phyloP scores from a whole-genome alignment of 768 basidiomycete species.

The Suillus spraguei region DNA sequence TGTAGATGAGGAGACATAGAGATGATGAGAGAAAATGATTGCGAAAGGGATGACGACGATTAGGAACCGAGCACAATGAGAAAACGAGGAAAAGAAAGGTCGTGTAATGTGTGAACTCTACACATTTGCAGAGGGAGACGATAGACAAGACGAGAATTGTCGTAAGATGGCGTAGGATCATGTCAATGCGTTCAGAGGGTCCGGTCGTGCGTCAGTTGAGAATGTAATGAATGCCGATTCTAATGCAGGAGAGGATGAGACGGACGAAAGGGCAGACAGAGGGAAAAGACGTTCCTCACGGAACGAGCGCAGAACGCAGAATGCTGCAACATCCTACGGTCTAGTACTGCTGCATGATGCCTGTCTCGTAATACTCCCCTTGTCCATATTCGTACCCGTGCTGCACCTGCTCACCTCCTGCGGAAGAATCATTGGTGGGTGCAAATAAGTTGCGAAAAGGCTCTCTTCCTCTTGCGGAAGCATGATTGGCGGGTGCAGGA shows the following conservation, averaged over 20 bases:
- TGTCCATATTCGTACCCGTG: conserved; percentile 22
- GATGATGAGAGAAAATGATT: background rate
- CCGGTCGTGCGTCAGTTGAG: conserved; percentile 1
- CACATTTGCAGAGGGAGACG: background rate
- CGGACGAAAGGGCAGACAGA: background rate
- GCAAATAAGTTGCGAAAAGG: conserved; percentile 54
- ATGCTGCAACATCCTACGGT: background rate
- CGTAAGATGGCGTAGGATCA: background rate
- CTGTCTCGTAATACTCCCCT: conserved; percentile 36
- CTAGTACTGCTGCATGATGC: conserved; percentile 37
- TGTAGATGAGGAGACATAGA: background rate
- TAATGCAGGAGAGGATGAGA: background rate
- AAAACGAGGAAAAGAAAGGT: background rate
- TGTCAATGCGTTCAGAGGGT: background rate
- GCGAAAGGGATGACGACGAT: too few species aligned
- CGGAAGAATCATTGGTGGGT: conserved; percentile 57
- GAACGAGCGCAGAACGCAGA: background rate
- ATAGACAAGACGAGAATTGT: conserved; percentile 3
- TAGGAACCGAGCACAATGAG: background rate
- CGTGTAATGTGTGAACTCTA: background rate
- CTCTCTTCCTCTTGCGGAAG: conserved; percentile 68
- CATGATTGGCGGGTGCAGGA: conserved; percentile 64
- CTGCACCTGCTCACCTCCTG: conserved; percentile 31
- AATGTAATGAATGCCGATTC: background rate
- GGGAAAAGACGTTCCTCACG: conserved; percentile 10